Percentiles rank a stretch among this genome's conserved stretches.
phyloP scores from a whole-genome alignment of 1,139 yeast species.

The Yamadazyma jaroonii region DNA sequence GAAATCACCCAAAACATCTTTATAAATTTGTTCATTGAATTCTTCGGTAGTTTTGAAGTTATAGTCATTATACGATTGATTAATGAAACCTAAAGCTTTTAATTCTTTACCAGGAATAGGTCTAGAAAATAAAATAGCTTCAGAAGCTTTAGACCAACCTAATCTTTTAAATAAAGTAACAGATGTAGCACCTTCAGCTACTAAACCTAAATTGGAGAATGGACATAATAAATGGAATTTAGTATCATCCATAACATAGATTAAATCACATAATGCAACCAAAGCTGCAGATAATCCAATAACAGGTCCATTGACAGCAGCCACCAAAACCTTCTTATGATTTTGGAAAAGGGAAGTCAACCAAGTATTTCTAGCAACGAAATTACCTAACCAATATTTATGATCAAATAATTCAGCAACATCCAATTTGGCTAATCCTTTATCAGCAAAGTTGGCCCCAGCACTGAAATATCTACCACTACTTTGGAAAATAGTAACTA shows the following conservation, averaged over 20 bases:
- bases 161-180: slow-evolving; percentile 66
- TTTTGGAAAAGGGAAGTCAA: slow-evolving; percentile 67
- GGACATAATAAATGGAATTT: slow-evolving; percentile 68
- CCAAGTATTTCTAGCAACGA: slow-evolving; percentile 68
- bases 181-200: slow-evolving; percentile 79
- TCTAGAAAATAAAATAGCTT: slow-evolving; percentile 67
- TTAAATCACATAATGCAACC: slow-evolving; percentile 71
- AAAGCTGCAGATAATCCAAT: slow-evolving; percentile 78
- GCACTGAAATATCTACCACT: slow-evolving; percentile 81
- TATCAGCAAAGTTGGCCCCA: slow-evolving; percentile 69
- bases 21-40: slow-evolving; percentile 55
- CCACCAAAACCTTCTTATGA: slow-evolving; percentile 70
- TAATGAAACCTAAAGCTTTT: slow-evolving; percentile 57
- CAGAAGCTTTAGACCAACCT: slow-evolving; percentile 73
- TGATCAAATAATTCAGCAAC: slow-evolving; percentile 35
- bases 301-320: slow-evolving; percentile 85
- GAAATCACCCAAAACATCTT: slow-evolving; percentile 45
- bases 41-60: slow-evolving; percentile 51
- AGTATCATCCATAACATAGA: slow-evolving; percentile 61
- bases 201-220: slow-evolving; percentile 79
- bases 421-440: slow-evolving; percentile 20
- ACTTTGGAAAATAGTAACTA: slow-evolving; percentile 65
- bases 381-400: slow-evolving; percentile 56
- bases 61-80: slow-evolving; percentile 42
- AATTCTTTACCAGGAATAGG: slow-evolving; percentile 66